Evolutionary conservation across 2,329 filamentous ascomycete species (phyloP), one percentile per base, ranked within the genome.

Genomic region (Thermomyces lanuginosus): DNA sequence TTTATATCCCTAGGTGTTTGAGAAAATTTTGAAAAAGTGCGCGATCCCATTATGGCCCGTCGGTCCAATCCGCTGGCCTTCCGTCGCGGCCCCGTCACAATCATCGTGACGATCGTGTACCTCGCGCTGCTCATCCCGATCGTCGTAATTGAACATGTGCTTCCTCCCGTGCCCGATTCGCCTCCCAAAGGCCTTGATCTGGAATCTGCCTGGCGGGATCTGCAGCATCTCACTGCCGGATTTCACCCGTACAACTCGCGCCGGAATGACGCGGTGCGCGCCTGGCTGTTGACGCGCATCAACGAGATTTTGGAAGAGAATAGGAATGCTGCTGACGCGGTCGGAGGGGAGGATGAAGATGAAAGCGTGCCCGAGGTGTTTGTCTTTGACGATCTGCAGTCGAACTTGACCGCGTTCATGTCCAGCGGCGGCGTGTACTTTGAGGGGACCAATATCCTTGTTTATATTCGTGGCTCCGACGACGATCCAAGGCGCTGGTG

Each of bases 221-320:
- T 98, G 16, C 71, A 82, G 34, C 58, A 64, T 29, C 64, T 98
- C 25, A 86, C 77, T 17, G 63, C 63, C 36, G 63, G 64, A 1
- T 89, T 78, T 46, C 89, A 92, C 48, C 86, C 89, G 0, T 92
- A 81, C 59, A 93, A 92, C 55, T 84, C 77, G 39, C 74, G 64
- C 32, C 64, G 69, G 33, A 95, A 93, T 48, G 84, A 92, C 40
- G 60, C 71, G 13, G 73, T 93, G 17, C 73, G 80, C 34, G 58
- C 69, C 17, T 93, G 76, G 63, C 58, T 95, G 17, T 59, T 93
- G 34, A 43, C 58, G 10, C 70, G 83, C 32, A 68, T 92, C 32
- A 58, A 72, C 34, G 58, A 66, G 19, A 89, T 92, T 33, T 51
- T 86, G 36, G 57, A 67, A 16, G 57, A 60, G 12, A 82, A 78